A percentile compares a stretch with the other conserved stretches of the same genome.
phyloP scores from a whole-genome alignment of 2,329 filamentous ascomycete genomes.

The Exophiala spinifera region DNA sequence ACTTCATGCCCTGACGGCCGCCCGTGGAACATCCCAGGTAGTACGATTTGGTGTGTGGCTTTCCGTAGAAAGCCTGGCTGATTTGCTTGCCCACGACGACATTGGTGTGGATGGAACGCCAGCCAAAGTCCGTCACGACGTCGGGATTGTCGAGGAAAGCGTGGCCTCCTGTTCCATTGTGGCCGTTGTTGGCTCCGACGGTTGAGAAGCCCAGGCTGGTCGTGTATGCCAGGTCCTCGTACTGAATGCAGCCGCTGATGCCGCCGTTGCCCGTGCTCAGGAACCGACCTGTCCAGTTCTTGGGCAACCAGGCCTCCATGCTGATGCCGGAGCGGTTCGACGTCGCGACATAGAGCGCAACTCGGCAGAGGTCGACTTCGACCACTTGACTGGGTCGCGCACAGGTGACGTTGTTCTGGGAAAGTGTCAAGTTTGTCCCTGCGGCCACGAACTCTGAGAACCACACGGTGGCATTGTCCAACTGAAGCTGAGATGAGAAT shows the following conservation, averaged over 20 bases:
- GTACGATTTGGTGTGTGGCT: slow-evolving; percentile 45
- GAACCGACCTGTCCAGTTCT: slow-evolving; percentile 46
- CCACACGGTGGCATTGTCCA: slow-evolving; percentile 28
- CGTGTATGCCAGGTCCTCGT: slow-evolving; percentile 46
- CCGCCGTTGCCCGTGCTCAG: slow-evolving; percentile 51
- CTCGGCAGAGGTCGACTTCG: slow-evolving; percentile 40
- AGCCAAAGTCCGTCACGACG: slow-evolving; percentile 47
- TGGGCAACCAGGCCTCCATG: slow-evolving; percentile 37
- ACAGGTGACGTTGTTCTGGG: slow-evolving; percentile 40
- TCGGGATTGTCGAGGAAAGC: slow-evolving; percentile 48
- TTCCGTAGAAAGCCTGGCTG: slow-evolving; percentile 38
- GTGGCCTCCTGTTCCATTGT: slow-evolving; percentile 47
- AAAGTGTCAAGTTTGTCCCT: slow-evolving; percentile 39
- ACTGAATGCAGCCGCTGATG: slow-evolving; percentile 48
- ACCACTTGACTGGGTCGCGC: slow-evolving; percentile 36
- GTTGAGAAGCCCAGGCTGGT: slow-evolving; percentile 44
- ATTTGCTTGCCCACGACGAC: slow-evolving; percentile 42
- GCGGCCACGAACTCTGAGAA: slow-evolving; percentile 35
- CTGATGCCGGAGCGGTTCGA: slow-evolving; percentile 46
- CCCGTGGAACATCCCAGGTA: slow-evolving; percentile 50
- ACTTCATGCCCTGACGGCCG: slow-evolving; percentile 48
- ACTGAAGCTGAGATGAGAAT: not conserved
- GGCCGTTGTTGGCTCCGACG: slow-evolving; percentile 51
- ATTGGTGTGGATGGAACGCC: slow-evolving; percentile 43
- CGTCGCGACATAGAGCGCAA: slow-evolving; percentile 43